phyloP scores from a whole-genome alignment of 805 yeast genomes.

The Candida adriatica region DNA sequence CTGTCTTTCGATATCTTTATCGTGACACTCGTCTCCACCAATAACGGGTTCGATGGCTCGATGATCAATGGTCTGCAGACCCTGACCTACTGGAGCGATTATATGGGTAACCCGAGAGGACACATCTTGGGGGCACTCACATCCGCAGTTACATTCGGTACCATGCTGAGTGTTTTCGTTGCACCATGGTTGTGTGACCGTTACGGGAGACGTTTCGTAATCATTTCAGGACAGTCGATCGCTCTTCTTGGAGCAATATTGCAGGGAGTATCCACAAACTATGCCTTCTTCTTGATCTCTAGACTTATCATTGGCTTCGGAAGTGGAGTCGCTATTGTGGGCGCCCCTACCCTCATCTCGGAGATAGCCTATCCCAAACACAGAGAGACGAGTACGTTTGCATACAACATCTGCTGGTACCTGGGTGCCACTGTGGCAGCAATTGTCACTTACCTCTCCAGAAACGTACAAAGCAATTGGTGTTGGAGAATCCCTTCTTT shows the following conservation, averaged over 20 bases:
- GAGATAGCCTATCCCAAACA: slow-evolving; percentile 44
- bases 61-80: slow-evolving; percentile 45
- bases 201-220: slow-evolving; percentile 32
- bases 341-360: slow-evolving; percentile 43
- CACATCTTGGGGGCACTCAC: slow-evolving; percentile 32
- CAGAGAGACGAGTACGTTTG: slow-evolving; percentile 33
- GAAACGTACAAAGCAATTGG: slow-evolving; percentile 24
- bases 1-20: slow-evolving; percentile 32
- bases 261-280: slow-evolving; percentile 25
- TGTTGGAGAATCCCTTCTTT: slow-evolving; percentile 51
- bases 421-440: slow-evolving; percentile 44
- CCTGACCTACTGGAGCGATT: slow-evolving; percentile 30
- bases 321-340: slow-evolving; percentile 29
- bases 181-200: slow-evolving; percentile 28
- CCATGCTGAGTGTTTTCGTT: slow-evolving; percentile 26
- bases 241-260: slow-evolving; percentile 20
- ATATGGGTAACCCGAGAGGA: slow-evolving; percentile 34
- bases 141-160: slow-evolving; percentile 37
- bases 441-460: slow-evolving; percentile 22
- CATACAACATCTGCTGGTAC: slow-evolving; percentile 45
- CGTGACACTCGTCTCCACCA: slow-evolving; percentile 39
- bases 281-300: slow-evolving; percentile 12
- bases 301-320: slow-evolving; percentile 47
- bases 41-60: slow-evolving; percentile 40
- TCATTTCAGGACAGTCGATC: slow-evolving; percentile 14